phyloP scores from a whole-genome alignment of 2,329 filamentous ascomycete genomes.

The Plectosphaerella cucumerina region DNA sequence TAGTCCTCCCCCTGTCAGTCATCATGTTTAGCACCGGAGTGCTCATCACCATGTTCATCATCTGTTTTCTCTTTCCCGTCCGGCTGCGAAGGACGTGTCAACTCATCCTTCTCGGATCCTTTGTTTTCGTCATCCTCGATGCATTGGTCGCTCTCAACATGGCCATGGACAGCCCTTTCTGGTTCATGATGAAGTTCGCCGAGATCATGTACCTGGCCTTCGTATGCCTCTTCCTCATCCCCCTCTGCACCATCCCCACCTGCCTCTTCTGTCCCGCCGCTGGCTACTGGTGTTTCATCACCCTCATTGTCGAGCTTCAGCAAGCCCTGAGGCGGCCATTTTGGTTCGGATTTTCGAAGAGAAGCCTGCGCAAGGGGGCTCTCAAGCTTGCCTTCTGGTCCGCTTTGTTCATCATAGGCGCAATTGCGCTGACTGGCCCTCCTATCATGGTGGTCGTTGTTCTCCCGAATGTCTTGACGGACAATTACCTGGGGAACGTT shows the following conservation, averaged over 20 bases:
- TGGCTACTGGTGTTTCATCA: background rate
- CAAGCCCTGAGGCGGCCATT: background rate
- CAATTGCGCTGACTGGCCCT: background rate
- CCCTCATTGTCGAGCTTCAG: background rate
- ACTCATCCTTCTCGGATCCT: background rate
- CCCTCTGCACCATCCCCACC: background rate
- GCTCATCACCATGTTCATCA: background rate
- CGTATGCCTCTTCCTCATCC: background rate
- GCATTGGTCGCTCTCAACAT: background rate
- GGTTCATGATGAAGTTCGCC: background rate
- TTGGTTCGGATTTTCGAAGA: background rate
- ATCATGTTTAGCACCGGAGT: background rate
- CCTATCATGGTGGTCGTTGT: background rate
- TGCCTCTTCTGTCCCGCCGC: background rate
- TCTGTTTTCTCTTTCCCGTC: background rate
- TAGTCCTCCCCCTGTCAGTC: background rate
- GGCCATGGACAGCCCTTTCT: background rate
- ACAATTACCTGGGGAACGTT: background rate
- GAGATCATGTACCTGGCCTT: background rate
- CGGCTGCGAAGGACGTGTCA: background rate
- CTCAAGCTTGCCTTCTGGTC: background rate
- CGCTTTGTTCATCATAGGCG: background rate
- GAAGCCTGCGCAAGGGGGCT: background rate
- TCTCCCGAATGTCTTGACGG: background rate
- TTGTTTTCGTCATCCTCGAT: background rate